These are phyloP conservation scores for Aspergillus sp. DNA, from an alignment of 2,329 filamentous ascomycete species.

Conservation along the genomic window DNA sequence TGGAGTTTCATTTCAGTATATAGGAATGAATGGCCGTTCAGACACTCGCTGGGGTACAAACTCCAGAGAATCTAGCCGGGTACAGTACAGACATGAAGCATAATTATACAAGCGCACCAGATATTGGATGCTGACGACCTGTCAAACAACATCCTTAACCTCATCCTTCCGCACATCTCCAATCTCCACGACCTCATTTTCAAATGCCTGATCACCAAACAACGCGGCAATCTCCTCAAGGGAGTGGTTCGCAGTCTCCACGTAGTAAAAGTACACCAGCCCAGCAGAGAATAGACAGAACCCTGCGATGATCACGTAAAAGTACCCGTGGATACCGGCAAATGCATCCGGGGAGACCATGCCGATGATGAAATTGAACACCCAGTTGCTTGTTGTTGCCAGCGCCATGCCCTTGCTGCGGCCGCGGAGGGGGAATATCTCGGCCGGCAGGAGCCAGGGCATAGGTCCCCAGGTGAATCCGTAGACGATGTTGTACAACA, in stretches of 20 bases:
- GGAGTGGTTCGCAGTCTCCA: conserved; percentile 40
- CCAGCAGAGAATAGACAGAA: conserved; percentile 41
- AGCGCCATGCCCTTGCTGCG: conserved; percentile 44
- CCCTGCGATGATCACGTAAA: conserved; percentile 44
- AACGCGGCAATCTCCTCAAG: conserved; percentile 38
- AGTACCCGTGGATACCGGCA: conserved; percentile 43
- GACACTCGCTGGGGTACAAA: no score
- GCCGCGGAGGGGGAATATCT: conserved; percentile 34
- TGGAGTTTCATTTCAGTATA: no score
- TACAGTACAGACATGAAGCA: no score
- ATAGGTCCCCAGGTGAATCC: conserved; percentile 43
- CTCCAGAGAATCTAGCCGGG: no score
- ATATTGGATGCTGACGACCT: no score
- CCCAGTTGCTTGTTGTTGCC: conserved; percentile 51
- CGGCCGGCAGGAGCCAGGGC: conserved; percentile 36
- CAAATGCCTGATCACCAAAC: conserved; percentile 44
- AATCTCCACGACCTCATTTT: conserved; percentile 15
- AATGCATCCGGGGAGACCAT: conserved; percentile 47
- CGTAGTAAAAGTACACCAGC: conserved; percentile 42
- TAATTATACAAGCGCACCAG: no score
- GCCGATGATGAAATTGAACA: conserved; percentile 48
- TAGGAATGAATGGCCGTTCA: no score
- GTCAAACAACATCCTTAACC: neutral
- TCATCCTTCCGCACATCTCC: conserved; percentile 10
- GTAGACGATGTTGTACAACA: conserved; percentile 41